Conservation (phyloP, 1,284 basidiomycete genomes). For the Volvariella surrecta region DNA sequence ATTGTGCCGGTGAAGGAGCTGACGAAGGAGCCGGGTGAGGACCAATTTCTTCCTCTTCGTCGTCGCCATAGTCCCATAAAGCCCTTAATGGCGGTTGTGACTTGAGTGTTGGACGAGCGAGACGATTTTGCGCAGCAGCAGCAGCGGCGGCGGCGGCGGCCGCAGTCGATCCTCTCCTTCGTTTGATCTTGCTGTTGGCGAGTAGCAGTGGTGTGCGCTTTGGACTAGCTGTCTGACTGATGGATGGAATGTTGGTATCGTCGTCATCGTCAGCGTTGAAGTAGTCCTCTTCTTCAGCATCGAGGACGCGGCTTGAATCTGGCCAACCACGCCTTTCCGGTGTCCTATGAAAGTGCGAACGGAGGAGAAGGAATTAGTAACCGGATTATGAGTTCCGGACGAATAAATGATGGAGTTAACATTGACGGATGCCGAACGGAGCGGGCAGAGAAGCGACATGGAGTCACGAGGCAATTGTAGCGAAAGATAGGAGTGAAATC, state of each 20-base stretch:
- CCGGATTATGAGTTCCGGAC: conserved; percentile 3
- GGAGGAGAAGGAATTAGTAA: conserved; percentile 1
- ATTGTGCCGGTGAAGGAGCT: conserved; percentile 8
- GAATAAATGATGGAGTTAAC: not conserved
- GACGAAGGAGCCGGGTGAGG: conserved; percentile 1
- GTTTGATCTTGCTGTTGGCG: conserved; percentile 35
- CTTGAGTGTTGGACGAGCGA: conserved; percentile 35
- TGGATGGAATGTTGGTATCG: conserved; percentile 22
- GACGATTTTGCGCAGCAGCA: conserved; percentile 35
- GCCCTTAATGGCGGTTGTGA: conserved; percentile 35
- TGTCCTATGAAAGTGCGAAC: conserved; percentile 16
- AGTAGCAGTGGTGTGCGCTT: conserved; percentile 23
- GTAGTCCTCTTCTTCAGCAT: conserved; percentile 82
- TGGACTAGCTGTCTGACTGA: conserved; percentile 26
- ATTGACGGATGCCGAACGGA: not conserved
- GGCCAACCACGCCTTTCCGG: conserved; percentile 35
- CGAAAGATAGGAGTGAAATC: conserved; percentile 2
- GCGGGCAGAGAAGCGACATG: not conserved
- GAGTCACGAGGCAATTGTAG: not conserved
- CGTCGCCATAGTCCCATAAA: conserved; percentile 67
- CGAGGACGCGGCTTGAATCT: conserved; percentile 43
- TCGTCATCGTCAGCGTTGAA: conserved; percentile 79
- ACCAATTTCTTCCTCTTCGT: conserved; percentile 37
- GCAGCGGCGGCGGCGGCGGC: conserved; percentile 15
- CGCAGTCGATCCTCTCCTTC: conserved; percentile 43